Conservation (phyloP, 345 rosid species). For the Eutrema heterophyllum region DNA sequence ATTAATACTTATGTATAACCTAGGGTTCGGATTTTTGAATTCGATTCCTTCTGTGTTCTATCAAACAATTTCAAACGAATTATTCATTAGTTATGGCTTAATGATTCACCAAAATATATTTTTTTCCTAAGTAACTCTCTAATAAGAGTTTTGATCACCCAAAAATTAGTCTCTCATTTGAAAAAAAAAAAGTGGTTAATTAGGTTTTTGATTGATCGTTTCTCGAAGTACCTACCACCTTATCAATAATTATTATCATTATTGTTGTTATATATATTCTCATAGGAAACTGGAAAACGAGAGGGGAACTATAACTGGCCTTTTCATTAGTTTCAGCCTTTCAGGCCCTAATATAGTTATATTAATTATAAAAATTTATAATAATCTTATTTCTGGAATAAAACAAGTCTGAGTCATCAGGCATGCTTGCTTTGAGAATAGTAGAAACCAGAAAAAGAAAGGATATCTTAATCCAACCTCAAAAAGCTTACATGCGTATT, state of each 20-base stretch:
- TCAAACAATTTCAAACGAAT: neutral
- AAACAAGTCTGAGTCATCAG: conserved; percentile 24
- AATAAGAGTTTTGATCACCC: neutral
- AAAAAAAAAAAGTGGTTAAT: neutral
- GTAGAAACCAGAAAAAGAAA: conserved; percentile 27
- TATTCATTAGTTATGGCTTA: neutral
- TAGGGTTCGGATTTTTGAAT: neutral
- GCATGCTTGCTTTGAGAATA: conserved; percentile 37
- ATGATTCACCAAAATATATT: neutral
- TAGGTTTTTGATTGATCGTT: conserved; percentile 22
- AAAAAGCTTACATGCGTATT: conserved; percentile 32
- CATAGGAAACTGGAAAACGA: conserved; percentile 32
- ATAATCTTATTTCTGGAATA: neutral
- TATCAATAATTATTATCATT: conserved; percentile 19
- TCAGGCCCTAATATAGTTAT: conserved; percentile 16
- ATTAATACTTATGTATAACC: neutral
- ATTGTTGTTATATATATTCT: conserved; percentile 2
- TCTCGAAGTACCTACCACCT: conserved; percentile 25
- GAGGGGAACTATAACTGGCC: conserved; percentile 27
- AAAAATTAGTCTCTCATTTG: neutral
- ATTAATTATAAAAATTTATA: neutral
- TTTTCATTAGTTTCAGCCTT: conserved; percentile 21
- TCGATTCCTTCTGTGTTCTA: neutral
- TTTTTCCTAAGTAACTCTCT: neutral
- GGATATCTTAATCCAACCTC: conserved; percentile 19